A percentile compares a stretch with the other conserved stretches of the same genome.
Evolutionary conservation across 805 yeast genomes (phyloP).

Genomic region (Wickerhamiella galacta): DNA sequence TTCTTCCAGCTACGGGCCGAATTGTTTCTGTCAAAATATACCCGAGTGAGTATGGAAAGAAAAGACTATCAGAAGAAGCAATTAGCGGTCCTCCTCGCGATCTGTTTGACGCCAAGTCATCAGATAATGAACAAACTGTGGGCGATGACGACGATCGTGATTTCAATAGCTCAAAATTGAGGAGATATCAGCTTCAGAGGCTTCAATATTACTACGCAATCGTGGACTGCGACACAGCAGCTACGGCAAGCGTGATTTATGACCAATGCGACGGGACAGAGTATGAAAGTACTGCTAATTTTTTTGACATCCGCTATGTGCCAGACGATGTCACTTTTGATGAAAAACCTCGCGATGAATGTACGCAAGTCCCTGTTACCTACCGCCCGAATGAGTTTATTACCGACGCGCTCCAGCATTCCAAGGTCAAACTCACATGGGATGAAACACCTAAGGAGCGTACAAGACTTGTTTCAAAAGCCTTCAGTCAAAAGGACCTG

Average conservation of each 20-base stretch:
- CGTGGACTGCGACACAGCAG: conserved; percentile 58
- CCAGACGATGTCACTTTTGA: conserved; percentile 89
- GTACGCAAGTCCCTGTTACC: conserved; percentile 53
- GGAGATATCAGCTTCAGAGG: conserved; percentile 85
- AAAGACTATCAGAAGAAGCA: conserved; percentile 79
- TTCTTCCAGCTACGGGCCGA: conserved; percentile 60
- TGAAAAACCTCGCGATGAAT: conserved; percentile 55
- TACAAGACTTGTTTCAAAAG: conserved; percentile 52
- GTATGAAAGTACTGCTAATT: conserved; percentile 86
- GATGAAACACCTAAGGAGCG: conserved; percentile 95
- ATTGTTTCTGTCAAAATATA: conserved; percentile 54
- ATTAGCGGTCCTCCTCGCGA: conserved; percentile 85
- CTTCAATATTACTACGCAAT: conserved; percentile 87
- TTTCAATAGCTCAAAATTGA: conserved; percentile 64
- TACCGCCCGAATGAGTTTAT: conserved; percentile 69
- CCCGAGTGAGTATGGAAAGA: conserved; percentile 88
- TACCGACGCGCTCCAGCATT: conserved; percentile 91
- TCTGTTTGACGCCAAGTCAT: conserved; percentile 34
- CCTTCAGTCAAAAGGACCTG: conserved; percentile 66
- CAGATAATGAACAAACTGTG: conserved; percentile 24
- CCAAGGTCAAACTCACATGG: conserved; percentile 94
- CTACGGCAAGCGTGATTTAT: conserved; percentile 60
- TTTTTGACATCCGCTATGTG: conserved; percentile 79
- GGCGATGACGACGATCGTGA: conserved; percentile 69
- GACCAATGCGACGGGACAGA: conserved; percentile 88